Evolutionary conservation across 2,329 filamentous ascomycete species (phyloP), one percentile per base, ranked within the genome.

Genomic region (Aspergillus pseudoglaucus): DNA sequence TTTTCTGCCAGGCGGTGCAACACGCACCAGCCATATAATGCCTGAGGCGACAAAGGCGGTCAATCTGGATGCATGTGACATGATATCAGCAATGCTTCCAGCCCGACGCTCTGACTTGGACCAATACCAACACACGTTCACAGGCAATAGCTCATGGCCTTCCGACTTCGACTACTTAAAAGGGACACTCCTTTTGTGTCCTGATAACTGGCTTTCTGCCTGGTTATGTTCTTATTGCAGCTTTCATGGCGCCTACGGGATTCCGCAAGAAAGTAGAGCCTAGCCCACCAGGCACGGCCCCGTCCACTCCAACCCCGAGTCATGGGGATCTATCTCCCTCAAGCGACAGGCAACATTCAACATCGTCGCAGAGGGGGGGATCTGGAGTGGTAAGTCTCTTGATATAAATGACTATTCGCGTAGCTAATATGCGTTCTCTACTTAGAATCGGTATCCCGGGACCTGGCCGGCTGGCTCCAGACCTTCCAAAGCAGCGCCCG

Each of bases 221-320:
- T 54, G 60, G 65, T 68, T 54, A 71, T 71, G 68, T 60, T 52
- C 57, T 54, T 56, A 48, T 51, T 35, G 46, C 53, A 48, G 48
- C 57, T 50, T 60, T 58, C 59, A 68, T 70, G 67, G 64, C 65
- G 58, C 58, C 59, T 51, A 64, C 61, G 68, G 67, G 67, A 62
- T 66, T 69, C 61, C 64, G 68, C 56, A 72, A 72, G 64, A 65
- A 67, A 62, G 59, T 69, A 55, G 72, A 72, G 58, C 65, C 65
- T 56, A 71, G 65, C 55, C 63, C 59, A 43, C 59, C 62, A 50
- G 59, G 59, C 50, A 59, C 52, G 55, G 61, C 59, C 43, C 56
- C 58, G 46, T 59, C 52, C 53, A 51, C 52, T 49, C 47, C 56
- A 43, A 39, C 37, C 17, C 55, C 59, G 47, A 56, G 50, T 49